Conservation (phyloP, 768 basidiomycete species). For the Russula emetica region DNA sequence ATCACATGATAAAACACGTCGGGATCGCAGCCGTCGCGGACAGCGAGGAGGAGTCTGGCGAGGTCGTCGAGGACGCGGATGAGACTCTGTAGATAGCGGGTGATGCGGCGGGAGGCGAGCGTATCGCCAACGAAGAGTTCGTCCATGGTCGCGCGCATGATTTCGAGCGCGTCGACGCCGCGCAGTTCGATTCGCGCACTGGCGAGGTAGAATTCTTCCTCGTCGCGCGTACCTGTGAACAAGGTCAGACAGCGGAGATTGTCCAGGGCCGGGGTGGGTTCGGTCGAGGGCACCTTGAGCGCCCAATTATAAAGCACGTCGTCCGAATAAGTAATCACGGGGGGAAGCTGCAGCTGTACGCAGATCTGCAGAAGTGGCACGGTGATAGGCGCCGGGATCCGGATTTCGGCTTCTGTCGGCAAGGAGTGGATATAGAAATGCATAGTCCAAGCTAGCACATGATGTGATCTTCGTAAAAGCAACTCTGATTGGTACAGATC, state of each 20-base stretch:
- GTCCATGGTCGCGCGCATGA: conserved; percentile 84
- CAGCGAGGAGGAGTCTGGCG: conserved; percentile 51
- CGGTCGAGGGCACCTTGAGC: conserved; percentile 27
- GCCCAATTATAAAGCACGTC: conserved; percentile 87
- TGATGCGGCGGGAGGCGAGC: conserved; percentile 46
- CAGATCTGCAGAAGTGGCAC: conserved; percentile 74
- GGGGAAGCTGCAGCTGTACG: conserved; percentile 70
- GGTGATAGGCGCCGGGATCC: conserved; percentile 66
- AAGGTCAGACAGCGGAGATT: conserved; percentile 62
- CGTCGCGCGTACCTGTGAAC: conserved; percentile 77
- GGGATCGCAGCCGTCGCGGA: conserved; percentile 70
- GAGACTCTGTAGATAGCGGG: conserved; percentile 59
- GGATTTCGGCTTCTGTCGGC: conserved; percentile 38
- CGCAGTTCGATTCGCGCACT: conserved; percentile 83
- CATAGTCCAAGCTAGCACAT: conserved; percentile 50
- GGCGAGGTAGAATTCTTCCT: conserved; percentile 82
- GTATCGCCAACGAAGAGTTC: conserved; percentile 73
- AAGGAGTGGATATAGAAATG: conserved; percentile 54
- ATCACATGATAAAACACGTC: conserved; percentile 55
- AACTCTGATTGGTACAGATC: conserved; percentile 41
- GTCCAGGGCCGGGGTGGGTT: conserved; percentile 42
- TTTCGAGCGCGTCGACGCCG: conserved; percentile 76
- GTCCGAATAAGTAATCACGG: conserved; percentile 87
- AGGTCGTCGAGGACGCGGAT: conserved; percentile 63
- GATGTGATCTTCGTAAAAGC: conserved; percentile 50